Conservation (phyloP, 176 grass and related monocot species). For the Hordeum vulgare region DNA sequence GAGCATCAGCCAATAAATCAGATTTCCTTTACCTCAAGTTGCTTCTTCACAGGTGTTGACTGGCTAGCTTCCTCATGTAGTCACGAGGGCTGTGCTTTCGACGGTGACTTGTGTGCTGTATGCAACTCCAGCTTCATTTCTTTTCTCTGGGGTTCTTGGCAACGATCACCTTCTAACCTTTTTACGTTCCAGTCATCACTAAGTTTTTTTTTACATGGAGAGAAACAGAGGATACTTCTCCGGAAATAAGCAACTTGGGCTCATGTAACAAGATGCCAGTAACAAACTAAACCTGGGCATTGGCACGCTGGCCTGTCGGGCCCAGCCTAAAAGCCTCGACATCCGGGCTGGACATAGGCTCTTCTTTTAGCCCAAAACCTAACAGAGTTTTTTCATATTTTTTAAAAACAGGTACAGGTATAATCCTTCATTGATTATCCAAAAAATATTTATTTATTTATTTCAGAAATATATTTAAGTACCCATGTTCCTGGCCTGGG, state of each 20-base stretch:
- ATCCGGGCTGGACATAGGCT: neutral
- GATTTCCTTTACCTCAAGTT: constrained; percentile 8
- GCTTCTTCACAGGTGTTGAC: neutral
- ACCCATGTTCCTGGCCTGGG: too few relatives aligned
- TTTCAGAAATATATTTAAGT: too few relatives aligned
- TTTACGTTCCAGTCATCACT: neutral
- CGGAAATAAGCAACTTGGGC: neutral
- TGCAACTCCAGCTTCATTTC: neutral
- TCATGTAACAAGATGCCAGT: neutral
- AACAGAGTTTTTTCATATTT: neutral
- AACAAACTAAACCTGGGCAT: neutral
- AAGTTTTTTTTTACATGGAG: neutral
- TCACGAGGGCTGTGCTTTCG: neutral
- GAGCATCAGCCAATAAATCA: neutral
- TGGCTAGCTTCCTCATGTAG: neutral
- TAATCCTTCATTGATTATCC: neutral
- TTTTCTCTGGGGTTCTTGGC: neutral
- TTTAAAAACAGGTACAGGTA: neutral
- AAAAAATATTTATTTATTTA: neutral
- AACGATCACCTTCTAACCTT: neutral
- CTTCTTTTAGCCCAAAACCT: neutral
- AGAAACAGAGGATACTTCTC: neutral
- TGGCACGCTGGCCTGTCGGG: neutral
- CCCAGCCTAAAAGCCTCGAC: too few relatives aligned
- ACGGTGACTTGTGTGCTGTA: neutral